phyloP scores from a whole-genome alignment of 2,329 filamentous ascomycete species.

The Clonostachys byssicola region DNA sequence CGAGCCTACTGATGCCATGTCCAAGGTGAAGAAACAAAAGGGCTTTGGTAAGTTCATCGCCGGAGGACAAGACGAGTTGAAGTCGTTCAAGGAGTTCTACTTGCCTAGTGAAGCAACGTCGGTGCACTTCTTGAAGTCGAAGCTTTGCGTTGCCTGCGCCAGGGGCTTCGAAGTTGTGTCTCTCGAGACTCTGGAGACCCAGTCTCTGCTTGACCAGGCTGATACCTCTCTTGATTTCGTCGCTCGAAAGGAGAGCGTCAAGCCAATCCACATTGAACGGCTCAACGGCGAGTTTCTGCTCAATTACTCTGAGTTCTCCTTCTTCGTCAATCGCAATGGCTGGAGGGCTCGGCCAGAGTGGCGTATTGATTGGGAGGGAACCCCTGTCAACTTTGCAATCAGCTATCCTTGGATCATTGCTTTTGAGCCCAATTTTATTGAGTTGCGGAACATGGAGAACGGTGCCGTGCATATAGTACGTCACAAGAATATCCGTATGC shows the following conservation, averaged over 20 bases:
- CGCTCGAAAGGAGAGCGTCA: constrained; percentile 85
- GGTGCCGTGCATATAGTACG: constrained; percentile 94
- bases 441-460: constrained; percentile 92
- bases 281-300: constrained; percentile 95
- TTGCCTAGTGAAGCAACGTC: constrained; percentile 98
- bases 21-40: constrained; percentile 91
- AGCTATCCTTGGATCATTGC: constrained; percentile 96
- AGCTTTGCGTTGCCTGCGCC: constrained; percentile 92
- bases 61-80: constrained; percentile 86
- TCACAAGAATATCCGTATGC: constrained; percentile 93
- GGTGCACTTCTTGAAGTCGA: constrained; percentile 95
- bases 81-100: constrained; percentile 98
- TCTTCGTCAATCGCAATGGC: constrained; percentile 98
- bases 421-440: constrained; percentile 96
- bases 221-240: constrained; percentile 98
- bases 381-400: constrained; percentile 85
- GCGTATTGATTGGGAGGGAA: constrained; percentile 97
- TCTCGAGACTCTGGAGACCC: constrained; percentile 94
- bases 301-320: constrained; percentile 98
- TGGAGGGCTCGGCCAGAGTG: constrained; percentile 96
- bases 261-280: constrained; percentile 94
- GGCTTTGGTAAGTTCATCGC: constrained; percentile 96
- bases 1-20: constrained; percentile 92
- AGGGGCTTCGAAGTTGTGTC: constrained; percentile 96
- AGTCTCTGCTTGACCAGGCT: constrained; percentile 93